These are phyloP conservation scores for Cladosporium phlei DNA, from an alignment of 2,329 filamentous ascomycete genomes.

Conservation along the genomic window DNA sequence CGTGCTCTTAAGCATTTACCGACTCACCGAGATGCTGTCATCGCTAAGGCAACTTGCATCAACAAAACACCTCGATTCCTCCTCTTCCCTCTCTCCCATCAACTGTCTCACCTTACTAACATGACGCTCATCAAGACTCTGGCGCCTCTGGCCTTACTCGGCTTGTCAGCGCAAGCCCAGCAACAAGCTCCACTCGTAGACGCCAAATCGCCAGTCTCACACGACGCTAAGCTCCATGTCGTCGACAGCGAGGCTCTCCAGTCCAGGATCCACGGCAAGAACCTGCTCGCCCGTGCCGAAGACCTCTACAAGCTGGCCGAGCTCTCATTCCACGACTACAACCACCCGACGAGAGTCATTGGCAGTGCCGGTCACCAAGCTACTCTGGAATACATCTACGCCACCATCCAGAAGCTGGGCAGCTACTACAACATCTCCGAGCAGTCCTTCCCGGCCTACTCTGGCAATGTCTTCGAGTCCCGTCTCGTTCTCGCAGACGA, in stretches of 20 bases:
- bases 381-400: constrained; percentile 36
- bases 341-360: constrained; percentile 58
- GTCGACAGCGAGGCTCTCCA: constrained; percentile 47
- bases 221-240: constrained; percentile 15
- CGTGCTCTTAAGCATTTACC: too few species aligned
- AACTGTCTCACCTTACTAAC: background rate
- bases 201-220: constrained; percentile 12
- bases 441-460: constrained; percentile 34
- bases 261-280: constrained; percentile 50
- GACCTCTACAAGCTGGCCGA: constrained; percentile 60
- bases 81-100: background rate
- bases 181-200: constrained; percentile 12
- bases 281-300: constrained; percentile 56
- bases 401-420: constrained; percentile 41
- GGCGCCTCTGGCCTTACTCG: background rate
- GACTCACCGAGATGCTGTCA: constrained; percentile 1
- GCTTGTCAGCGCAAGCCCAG: constrained; percentile 4
- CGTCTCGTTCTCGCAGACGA: constrained; percentile 49
- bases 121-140: constrained; percentile 3
- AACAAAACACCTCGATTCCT: background rate
- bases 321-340: constrained; percentile 55
- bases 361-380: constrained; percentile 33
- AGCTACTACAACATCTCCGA: constrained; percentile 58
- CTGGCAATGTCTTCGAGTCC: constrained; percentile 25
- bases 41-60: constrained; percentile 4